phyloP scores from a whole-genome alignment of 345 rosid species.

The Pistacia vera region DNA sequence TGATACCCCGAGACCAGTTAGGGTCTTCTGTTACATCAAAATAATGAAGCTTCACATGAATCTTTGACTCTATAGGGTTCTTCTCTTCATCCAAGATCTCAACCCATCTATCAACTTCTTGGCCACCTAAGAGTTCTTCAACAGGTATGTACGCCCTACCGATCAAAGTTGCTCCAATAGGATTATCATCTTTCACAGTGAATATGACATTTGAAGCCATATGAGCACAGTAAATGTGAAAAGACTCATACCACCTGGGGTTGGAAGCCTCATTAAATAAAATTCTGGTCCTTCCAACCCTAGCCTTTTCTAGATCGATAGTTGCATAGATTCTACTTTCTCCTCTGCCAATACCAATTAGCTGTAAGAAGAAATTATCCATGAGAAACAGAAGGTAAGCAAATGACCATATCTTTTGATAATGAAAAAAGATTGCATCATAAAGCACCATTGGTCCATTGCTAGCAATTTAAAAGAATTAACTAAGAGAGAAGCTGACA shows the following conservation, averaged over 20 bases:
- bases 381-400: slow-evolving; percentile 17
- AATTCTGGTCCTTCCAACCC: slow-evolving; percentile 89
- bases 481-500: not conserved
- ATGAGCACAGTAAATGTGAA: slow-evolving; percentile 94
- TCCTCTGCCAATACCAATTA: slow-evolving; percentile 88
- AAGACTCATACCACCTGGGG: slow-evolving; percentile 89
- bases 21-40: slow-evolving; percentile 71
- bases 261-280: slow-evolving; percentile 56
- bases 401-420: not conserved
- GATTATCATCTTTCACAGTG: slow-evolving; percentile 88
- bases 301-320: slow-evolving; percentile 85
- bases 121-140: slow-evolving; percentile 65
- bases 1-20: slow-evolving; percentile 69
- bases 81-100: slow-evolving; percentile 72
- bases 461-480: too few species aligned
- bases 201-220: slow-evolving; percentile 76
- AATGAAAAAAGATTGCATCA: slow-evolving; percentile 1
- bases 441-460: not conserved
- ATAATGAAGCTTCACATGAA: slow-evolving; percentile 88
- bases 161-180: slow-evolving; percentile 86
- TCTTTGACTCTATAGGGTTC: slow-evolving; percentile 68
- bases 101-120: slow-evolving; percentile 90
- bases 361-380: slow-evolving; percentile 40
- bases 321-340: slow-evolving; percentile 74
- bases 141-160: slow-evolving; percentile 89